Evolutionary conservation across 2,329 filamentous ascomycete species (phyloP).

Genomic region (Aspergillus thermomutatus): DNA sequence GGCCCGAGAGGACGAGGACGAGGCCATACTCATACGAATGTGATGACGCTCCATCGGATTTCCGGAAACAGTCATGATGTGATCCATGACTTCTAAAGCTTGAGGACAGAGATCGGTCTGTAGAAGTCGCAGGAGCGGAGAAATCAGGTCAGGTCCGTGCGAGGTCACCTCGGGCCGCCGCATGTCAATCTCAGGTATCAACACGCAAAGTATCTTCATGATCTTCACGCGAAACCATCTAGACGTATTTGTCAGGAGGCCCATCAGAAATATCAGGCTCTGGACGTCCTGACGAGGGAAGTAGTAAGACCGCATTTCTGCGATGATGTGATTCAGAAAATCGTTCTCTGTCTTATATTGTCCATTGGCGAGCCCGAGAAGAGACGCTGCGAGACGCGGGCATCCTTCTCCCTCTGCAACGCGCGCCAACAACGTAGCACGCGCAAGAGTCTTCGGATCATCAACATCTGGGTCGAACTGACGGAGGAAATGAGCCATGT

Average conservation of each 20-base stretch:
- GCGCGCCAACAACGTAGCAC: constrained; percentile 66
- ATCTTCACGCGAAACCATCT: constrained; percentile 90
- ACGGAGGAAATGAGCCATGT: constrained; percentile 79
- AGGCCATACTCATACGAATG: constrained; percentile 96
- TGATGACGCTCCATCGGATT: constrained; percentile 93
- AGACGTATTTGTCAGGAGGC: constrained; percentile 81
- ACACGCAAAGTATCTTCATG: constrained; percentile 80
- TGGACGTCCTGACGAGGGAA: constrained; percentile 80
- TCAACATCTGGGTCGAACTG: constrained; percentile 66
- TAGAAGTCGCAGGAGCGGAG: constrained; percentile 79
- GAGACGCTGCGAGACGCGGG: constrained; percentile 62
- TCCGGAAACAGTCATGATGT: constrained; percentile 90
- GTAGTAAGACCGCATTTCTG: constrained; percentile 71
- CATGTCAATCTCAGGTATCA: constrained; percentile 92
- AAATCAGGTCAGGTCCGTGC: constrained; percentile 92
- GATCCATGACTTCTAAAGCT: constrained; percentile 85
- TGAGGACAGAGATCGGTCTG: constrained; percentile 94
- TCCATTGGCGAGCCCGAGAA: constrained; percentile 67
- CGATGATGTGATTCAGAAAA: constrained; percentile 71
- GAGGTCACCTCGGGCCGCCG: constrained; percentile 82
- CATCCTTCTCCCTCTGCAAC: constrained; percentile 72
- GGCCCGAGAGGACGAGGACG: constrained; percentile 71
- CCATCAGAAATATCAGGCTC: constrained; percentile 85
- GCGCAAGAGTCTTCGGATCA: constrained; percentile 55
- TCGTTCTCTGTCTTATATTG: constrained; percentile 68